Evolutionary conservation across 345 rosid species (phyloP).

Genomic region (Abelmoschus esculentus): DNA sequence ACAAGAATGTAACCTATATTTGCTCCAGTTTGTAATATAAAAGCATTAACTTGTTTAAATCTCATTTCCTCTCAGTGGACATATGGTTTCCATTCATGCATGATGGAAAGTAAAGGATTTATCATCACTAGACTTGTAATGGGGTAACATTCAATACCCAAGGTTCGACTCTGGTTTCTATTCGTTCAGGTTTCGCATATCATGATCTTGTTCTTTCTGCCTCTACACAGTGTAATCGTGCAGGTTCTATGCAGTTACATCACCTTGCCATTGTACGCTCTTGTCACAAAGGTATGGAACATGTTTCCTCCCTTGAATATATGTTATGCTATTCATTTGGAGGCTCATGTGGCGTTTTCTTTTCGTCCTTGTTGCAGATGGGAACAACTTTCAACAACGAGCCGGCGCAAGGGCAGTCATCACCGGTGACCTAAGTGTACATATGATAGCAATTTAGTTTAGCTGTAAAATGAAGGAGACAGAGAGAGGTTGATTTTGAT

Average conservation of each 20-base stretch:
- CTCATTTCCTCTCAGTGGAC: not conserved
- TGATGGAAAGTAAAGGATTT: constrained; percentile 55
- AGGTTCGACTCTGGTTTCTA: not conserved
- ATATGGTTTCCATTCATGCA: constrained; percentile 49
- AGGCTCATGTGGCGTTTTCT: not conserved
- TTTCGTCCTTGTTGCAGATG: constrained; percentile 34
- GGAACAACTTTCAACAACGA: constrained; percentile 38
- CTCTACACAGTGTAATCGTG: constrained; percentile 54
- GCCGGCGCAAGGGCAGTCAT: constrained; percentile 8
- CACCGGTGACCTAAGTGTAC: constrained; percentile 4
- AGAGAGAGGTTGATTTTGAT: not conserved
- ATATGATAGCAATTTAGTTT: not conserved
- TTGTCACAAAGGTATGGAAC: constrained; percentile 54
- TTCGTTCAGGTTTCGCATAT: not conserved
- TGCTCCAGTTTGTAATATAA: not conserved
- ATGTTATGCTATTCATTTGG: not conserved
- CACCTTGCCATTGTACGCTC: constrained; percentile 72
- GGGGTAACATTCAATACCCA: constrained; percentile 35
- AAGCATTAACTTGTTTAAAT: not conserved
- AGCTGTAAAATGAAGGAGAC: not conserved
- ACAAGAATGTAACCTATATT: not conserved
- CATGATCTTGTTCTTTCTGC: not conserved
- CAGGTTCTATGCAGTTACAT: constrained; percentile 92
- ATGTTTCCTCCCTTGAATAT: not conserved
- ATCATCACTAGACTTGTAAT: constrained; percentile 64